phyloP scores from a whole-genome alignment of 73 alveolate genomes.

The Urostyla sp. region DNA sequence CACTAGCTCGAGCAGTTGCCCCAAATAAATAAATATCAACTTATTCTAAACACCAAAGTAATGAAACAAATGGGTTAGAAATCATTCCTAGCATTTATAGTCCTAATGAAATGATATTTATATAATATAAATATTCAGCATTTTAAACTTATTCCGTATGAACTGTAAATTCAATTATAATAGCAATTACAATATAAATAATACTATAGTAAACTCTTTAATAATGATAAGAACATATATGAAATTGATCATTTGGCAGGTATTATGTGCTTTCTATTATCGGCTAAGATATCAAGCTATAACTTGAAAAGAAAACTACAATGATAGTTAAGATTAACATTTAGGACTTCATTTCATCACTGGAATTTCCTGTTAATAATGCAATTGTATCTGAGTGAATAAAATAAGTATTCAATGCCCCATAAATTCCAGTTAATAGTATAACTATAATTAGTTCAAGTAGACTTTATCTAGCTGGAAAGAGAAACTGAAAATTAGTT shows the following conservation, averaged over 20 bases:
- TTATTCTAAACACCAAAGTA: conserved; percentile 36
- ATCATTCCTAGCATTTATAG: conserved; percentile 32
- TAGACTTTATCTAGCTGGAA: conserved; percentile 51
- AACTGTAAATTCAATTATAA: background rate
- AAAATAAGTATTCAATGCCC: conserved; percentile 40
- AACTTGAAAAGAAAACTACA: conserved; percentile 35
- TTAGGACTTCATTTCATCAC: background rate
- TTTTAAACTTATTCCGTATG: no score
- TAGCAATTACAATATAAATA: conserved; percentile 1
- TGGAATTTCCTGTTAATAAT: background rate
- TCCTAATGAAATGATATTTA: background rate
- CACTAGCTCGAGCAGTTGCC: conserved; percentile 50
- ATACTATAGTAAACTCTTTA: background rate
- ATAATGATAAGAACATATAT: conserved; percentile 33
- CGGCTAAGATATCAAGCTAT: conserved; percentile 24
- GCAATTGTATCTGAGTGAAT: conserved; percentile 9
- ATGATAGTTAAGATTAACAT: conserved; percentile 9
- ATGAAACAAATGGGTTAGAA: conserved; percentile 27
- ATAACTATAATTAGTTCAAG: conserved; percentile 25
- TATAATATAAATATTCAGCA: no score
- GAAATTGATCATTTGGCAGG: conserved; percentile 16
- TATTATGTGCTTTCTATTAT: conserved; percentile 53
- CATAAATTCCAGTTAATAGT: conserved; percentile 19
- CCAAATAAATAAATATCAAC: conserved; percentile 48
- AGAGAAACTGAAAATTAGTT: conserved; percentile 12